Conservation (phyloP, 345 rosid genomes). For the Chamaenerion angustifolium region DNA sequence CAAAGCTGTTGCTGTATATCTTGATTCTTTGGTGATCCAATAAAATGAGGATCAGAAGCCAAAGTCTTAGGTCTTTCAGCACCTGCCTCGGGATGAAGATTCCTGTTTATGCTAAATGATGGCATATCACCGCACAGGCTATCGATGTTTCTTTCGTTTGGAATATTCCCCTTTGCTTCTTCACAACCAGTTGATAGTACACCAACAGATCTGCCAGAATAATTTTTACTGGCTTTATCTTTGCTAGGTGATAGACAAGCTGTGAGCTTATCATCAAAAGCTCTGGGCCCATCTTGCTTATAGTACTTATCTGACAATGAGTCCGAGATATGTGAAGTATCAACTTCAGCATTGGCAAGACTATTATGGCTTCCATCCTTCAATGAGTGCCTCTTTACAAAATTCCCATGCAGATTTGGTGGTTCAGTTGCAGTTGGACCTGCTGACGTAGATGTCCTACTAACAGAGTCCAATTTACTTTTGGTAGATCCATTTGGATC, state of each 20-base stretch:
- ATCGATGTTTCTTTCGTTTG: conserved; percentile 7
- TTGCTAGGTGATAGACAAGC: conserved; percentile 14
- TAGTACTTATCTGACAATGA: conserved; percentile 2
- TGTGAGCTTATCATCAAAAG: too few relatives aligned
- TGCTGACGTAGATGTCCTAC: conserved; percentile 29
- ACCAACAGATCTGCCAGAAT: too few relatives aligned
- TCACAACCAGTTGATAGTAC: not conserved
- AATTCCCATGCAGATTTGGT: conserved; percentile 15
- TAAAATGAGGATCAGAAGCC: conserved; percentile 25
- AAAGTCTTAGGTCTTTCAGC: conserved; percentile 13
- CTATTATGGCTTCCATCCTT: conserved; percentile 20
- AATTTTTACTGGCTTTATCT: not conserved
- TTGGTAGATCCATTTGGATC: conserved; percentile 26
- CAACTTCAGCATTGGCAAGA: conserved; percentile 19
- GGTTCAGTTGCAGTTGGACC: conserved; percentile 27
- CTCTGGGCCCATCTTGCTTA: conserved; percentile 16
- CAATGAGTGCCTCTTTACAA: conserved; percentile 17
- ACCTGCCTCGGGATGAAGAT: conserved; percentile 21
- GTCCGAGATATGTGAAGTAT: conserved; percentile 17
- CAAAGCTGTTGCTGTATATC: conserved; percentile 21
- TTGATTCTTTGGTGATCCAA: conserved; percentile 22
- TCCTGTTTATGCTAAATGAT: conserved; percentile 23
- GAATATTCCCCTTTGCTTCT: conserved; percentile 11
- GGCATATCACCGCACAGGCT: conserved; percentile 16
- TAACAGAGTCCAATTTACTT: conserved; percentile 29